Conservation (phyloP, 163 green algal genomes). For the Chlamydomonas reinhardtii region DNA sequence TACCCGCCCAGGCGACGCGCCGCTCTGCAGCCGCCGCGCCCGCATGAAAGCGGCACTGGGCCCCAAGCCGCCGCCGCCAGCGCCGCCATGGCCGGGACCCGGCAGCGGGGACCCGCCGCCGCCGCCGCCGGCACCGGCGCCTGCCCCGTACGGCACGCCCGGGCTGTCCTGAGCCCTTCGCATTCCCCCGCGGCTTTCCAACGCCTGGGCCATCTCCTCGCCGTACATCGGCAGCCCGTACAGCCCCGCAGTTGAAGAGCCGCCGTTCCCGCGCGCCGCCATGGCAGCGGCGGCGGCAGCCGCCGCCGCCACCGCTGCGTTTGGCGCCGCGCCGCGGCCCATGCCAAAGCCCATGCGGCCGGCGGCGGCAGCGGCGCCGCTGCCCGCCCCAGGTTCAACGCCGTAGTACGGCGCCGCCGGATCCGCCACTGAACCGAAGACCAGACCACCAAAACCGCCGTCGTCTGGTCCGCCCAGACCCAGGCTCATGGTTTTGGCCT, state of each 20-base stretch:
- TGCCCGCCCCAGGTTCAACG: slow-evolving; percentile 17
- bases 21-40: slow-evolving; percentile 11
- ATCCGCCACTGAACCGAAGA: not conserved
- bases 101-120: too few species aligned
- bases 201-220: too few species aligned
- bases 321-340: not conserved
- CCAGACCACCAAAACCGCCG: not conserved
- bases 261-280: too few species aligned
- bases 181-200: too few species aligned
- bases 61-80: not conserved
- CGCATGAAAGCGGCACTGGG: slow-evolving; percentile 27
- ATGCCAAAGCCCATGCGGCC: not conserved
- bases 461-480: slow-evolving; percentile 27
- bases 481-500: slow-evolving; percentile 35
- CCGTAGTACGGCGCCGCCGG: slow-evolving; percentile 44
- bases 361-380: not conserved
- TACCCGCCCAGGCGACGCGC: not conserved
- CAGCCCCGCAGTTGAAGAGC: not conserved
- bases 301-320: not conserved
- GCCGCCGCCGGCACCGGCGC: too few species aligned
- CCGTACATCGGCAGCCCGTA: slow-evolving; percentile 8
- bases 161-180: too few species aligned
- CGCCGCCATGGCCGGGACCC: not conserved
- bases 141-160: not conserved
- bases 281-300: not conserved